Percentiles rank a stretch among this genome's conserved stretches.
Conservation (phyloP, 1,139 yeast genomes). For the Geotrichum candidum region DNA sequence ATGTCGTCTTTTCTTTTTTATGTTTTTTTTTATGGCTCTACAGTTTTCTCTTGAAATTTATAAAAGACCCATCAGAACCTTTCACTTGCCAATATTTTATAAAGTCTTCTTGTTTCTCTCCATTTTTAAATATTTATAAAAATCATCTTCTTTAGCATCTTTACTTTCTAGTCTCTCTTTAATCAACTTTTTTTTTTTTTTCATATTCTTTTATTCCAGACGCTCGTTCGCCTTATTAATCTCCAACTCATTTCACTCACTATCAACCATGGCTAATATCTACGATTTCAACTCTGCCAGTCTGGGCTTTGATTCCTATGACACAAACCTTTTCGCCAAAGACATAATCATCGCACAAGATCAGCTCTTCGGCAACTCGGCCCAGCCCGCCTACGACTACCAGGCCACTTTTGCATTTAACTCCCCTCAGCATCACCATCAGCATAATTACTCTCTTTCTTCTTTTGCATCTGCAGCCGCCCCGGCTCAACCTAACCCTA, state of each 20-base stretch:
- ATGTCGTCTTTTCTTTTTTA: not conserved
- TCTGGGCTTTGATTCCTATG: not conserved
- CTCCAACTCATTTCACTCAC: not conserved
- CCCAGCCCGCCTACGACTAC: not conserved
- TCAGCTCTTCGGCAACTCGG: not conserved
- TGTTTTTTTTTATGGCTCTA: not conserved
- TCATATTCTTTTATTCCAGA: not conserved
- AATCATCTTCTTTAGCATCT: not conserved
- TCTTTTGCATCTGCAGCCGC: slow-evolving; percentile 2
- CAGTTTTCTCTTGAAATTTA: not conserved
- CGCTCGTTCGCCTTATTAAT: not conserved
- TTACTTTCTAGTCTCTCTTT: slow-evolving; percentile 1
- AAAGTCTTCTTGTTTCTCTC: not conserved
- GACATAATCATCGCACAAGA: not conserved
- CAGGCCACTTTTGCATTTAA: not conserved
- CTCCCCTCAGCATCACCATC: not conserved
- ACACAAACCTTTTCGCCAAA: not conserved
- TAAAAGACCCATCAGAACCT: not conserved
- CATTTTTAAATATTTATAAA: not conserved
- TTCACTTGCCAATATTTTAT: not conserved
- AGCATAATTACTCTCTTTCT: slow-evolving; percentile 1
- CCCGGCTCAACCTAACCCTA: slow-evolving; percentile 5
- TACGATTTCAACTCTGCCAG: slow-evolving; percentile 5
- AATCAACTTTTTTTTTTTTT: not conserved
- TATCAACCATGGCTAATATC: slow-evolving; percentile 6